These are phyloP conservation scores for Hirsutella thompsonii DNA, from an alignment of 2,329 filamentous ascomycete genomes.

Conservation along the genomic window DNA sequence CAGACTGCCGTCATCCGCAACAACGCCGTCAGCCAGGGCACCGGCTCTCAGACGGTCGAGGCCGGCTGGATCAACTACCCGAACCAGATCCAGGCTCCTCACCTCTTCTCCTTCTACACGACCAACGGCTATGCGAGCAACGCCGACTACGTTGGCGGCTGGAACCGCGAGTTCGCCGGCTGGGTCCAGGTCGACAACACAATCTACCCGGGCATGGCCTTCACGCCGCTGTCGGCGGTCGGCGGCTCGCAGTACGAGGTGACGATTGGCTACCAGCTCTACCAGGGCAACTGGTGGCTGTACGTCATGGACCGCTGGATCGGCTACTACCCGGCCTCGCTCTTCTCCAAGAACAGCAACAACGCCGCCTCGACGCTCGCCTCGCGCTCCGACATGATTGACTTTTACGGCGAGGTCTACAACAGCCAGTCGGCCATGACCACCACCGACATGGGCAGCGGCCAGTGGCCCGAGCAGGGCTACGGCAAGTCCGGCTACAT, in stretches of 20 bases:
- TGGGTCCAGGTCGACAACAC: conserved; percentile 9
- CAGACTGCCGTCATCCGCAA: conserved; percentile 9
- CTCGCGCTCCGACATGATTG: conserved; percentile 4
- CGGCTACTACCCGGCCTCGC: conserved; percentile 9
- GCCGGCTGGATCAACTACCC: conserved; percentile 11
- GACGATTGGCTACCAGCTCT: conserved; percentile 5
- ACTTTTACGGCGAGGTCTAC: conserved; percentile 10
- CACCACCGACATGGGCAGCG: conserved; percentile 11
- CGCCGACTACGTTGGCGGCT: conserved; percentile 8
- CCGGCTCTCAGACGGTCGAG: conserved; percentile 9
- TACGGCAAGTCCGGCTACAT: conserved; percentile 8
- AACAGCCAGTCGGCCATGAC: conserved; percentile 8
- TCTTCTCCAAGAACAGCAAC: conserved; percentile 6
- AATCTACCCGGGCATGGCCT: conserved; percentile 8
- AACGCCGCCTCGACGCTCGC: conserved; percentile 4
- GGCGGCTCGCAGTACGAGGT: conserved; percentile 7
- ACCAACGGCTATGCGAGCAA: conserved; percentile 6
- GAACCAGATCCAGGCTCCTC: conserved; percentile 3
- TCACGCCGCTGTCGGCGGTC: conserved; percentile 5
- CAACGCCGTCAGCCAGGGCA: conserved; percentile 4
- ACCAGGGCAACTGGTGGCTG: conserved; percentile 10
- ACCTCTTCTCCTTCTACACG: conserved; percentile 10
- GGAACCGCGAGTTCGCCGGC: conserved; percentile 8
- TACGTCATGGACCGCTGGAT: conserved; percentile 5
- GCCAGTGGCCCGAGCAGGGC: conserved; percentile 9